phyloP scores from a whole-genome alignment of 73 alveolate genomes.

The Paramecium primaurelia region DNA sequence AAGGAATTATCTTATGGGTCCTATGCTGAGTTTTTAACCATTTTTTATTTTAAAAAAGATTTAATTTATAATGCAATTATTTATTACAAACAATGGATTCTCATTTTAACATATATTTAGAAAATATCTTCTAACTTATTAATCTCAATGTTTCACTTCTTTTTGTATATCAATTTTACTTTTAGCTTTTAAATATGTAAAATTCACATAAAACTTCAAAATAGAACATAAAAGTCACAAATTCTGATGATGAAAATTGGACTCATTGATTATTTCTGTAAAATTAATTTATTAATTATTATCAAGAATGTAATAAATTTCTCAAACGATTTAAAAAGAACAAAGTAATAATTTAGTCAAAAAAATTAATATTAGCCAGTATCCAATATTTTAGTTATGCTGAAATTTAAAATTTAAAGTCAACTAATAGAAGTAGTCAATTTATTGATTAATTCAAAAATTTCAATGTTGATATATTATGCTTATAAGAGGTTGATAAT shows the following conservation, averaged over 20 bases:
- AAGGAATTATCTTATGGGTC: constrained; percentile 20
- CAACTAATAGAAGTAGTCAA: neutral
- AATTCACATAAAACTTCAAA: neutral
- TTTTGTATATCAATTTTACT: neutral
- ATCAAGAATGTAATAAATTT: neutral
- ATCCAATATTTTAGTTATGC: constrained; percentile 32
- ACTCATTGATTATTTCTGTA: neutral
- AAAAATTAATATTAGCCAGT: neutral
- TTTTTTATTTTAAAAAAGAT: constrained; percentile 34
- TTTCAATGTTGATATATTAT: constrained; percentile 5
- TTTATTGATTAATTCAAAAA: neutral
- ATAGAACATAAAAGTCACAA: neutral
- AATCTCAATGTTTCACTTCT: no score
- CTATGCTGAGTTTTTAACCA: constrained; percentile 41
- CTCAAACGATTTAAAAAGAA: neutral
- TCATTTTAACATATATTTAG: neutral
- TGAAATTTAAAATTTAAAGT: neutral
- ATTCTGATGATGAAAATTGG: neutral
- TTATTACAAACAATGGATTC: neutral
- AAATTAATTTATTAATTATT: neutral
- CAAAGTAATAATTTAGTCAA: neutral
- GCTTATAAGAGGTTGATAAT: constrained; percentile 43
- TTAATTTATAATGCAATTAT: neutral
- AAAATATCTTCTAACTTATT: no score
- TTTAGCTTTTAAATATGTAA: neutral